Evolutionary conservation across 2,329 filamentous ascomycete genomes (phyloP).

Genomic region (Hymenoscyphus occultus): DNA sequence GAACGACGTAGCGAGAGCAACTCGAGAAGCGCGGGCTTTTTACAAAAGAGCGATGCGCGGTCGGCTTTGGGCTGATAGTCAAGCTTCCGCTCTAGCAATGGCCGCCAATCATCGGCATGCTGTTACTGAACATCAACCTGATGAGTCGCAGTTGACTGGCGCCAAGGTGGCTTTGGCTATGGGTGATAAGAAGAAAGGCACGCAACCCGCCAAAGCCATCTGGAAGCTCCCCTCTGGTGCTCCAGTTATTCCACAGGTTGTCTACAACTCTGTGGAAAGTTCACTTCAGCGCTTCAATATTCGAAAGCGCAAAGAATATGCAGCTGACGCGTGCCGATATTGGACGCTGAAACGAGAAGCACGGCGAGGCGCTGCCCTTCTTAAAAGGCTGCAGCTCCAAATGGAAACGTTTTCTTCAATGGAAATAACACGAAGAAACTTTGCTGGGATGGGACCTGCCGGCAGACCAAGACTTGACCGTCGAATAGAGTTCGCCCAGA

Average conservation of each 20-base stretch:
- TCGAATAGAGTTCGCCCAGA: conserved; percentile 84
- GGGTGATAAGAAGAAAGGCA: conserved; percentile 72
- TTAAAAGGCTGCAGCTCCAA: conserved; percentile 90
- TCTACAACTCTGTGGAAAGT: conserved; percentile 81
- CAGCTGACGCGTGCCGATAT: conserved; percentile 90
- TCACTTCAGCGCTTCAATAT: conserved; percentile 81
- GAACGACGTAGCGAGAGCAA: conserved; percentile 77
- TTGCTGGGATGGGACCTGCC: conserved; percentile 86
- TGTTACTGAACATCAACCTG: conserved; percentile 66
- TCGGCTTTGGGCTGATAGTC: conserved; percentile 87
- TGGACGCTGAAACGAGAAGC: conserved; percentile 97
- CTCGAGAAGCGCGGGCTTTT: conserved; percentile 78
- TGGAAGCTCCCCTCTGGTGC: conserved; percentile 96
- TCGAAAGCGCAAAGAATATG: conserved; percentile 85
- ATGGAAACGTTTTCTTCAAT: conserved; percentile 97
- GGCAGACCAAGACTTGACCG: conserved; percentile 75
- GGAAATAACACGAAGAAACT: conserved; percentile 93
- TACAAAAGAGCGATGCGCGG: conserved; percentile 89
- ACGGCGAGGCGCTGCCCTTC: conserved; percentile 80
- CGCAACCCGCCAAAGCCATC: conserved; percentile 62
- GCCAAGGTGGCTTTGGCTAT: conserved; percentile 75
- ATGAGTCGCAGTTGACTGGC: conserved; percentile 80
- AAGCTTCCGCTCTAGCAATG: conserved; percentile 75
- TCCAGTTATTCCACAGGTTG: conserved; percentile 85
- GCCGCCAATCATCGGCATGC: conserved; percentile 68